Evolutionary conservation across 345 rosid species (phyloP).

Genomic region (Heritiera fomes): DNA sequence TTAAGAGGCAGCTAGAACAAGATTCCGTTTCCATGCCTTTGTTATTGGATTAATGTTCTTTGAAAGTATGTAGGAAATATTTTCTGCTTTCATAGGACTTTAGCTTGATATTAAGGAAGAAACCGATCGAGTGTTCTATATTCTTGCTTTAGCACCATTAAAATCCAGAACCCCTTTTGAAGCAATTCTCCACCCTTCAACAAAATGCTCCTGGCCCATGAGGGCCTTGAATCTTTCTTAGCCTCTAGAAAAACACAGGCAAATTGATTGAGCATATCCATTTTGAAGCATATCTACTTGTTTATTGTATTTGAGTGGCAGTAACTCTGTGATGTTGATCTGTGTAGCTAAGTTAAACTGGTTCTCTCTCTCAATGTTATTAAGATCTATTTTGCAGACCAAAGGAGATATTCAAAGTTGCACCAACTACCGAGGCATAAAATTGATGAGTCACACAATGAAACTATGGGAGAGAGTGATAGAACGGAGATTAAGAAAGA

Average conservation of each 20-base stretch:
- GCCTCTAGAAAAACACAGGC: not conserved
- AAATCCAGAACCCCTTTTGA: not conserved
- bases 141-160: constrained; percentile 8
- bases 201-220: not conserved
- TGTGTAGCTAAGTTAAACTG: not conserved
- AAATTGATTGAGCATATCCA: not conserved
- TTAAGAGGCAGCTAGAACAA: constrained; percentile 9
- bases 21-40: not conserved
- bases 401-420: no score
- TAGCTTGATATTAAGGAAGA: not conserved
- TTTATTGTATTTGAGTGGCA: not conserved
- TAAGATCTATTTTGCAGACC: not conserved
- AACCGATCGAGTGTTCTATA: not conserved
- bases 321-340: not conserved
- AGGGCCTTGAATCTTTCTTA: constrained; percentile 8
- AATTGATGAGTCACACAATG: no score
- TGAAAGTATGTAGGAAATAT: constrained; percentile 1
- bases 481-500: no score
- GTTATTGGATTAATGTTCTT: not conserved
- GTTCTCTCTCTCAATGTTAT: not conserved
- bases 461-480: no score
- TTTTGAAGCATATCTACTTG: not conserved
- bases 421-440: no score
- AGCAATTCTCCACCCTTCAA: constrained; percentile 4
- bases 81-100: not conserved